Base-by-base conservation (phyloP, 352 stramenopile genomes). In the Thalassiosira pacifica region DNA sequence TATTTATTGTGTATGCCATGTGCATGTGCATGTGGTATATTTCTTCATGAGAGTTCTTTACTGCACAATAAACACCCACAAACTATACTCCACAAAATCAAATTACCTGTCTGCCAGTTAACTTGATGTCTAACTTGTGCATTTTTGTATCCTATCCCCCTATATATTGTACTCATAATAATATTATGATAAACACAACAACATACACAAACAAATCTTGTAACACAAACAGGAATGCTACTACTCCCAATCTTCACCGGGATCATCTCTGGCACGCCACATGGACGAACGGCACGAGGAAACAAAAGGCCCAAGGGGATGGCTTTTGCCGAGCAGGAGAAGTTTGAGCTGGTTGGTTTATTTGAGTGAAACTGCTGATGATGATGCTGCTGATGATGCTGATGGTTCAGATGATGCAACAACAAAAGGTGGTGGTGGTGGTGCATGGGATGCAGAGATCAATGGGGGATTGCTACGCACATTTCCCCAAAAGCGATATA, bases 171-270 rank as follows among this genome's bases (percentile, higher is more conserved):
- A n/a, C n/a, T n/a, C n/a, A n/a, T n/a, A n/a, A n/a, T n/a, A n/a
- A n/a, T n/a, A n/a, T n/a, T n/a, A n/a, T n/a, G n/a, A n/a, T n/a
- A n/a, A n/a, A n/a, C n/a, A n/a, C n/a, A n/a, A n/a, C n/a, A n/a
- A n/a, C n/a, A n/a, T n/a, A n/a, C n/a, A n/a, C n/a, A n/a, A n/a
- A n/a, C n/a, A n/a, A n/a, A n/a, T n/a, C n/a, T n/a, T n/a, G n/a
- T n/a, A n/a, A n/a, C n/a, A n/a, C 10, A n/a, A 37, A 65, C 22
- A 76, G 48, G 78, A 89, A 82, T 88, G 76, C 48, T 90, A 90
- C 63, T 90, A 85, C 67, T 87, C 79, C 13, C 61, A 71, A 61
- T 57, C 75, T 13, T 22, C 71, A 60, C 27, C 72, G 22, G 73
- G 79, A 53, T 74, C 78, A 0, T 42, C 27, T 2, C 37, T 78